Conservation (phyloP, 176 grass and related monocot species). For the Hordeum vulgare region DNA sequence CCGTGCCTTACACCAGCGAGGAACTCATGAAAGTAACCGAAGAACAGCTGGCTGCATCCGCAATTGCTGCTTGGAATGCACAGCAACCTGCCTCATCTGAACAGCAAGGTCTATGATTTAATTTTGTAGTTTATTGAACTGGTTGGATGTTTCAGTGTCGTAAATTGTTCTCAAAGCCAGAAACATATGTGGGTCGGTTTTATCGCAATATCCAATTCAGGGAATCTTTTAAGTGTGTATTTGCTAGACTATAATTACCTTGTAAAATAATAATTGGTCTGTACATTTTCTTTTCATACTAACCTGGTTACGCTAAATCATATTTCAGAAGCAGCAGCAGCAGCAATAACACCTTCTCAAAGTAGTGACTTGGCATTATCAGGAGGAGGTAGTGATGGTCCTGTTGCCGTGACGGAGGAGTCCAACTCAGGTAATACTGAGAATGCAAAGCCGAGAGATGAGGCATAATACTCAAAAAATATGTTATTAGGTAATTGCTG, state of each 20-base stretch:
- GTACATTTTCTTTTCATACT: background rate
- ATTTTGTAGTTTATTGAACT: background rate
- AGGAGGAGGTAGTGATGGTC: conserved; percentile 4
- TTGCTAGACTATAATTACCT: background rate
- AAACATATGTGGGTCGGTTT: background rate
- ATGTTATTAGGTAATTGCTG: too few relatives aligned
- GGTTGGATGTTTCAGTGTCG: background rate
- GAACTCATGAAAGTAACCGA: conserved; percentile 86
- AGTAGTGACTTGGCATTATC: conserved; percentile 2
- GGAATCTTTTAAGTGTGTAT: background rate
- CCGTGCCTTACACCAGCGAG: conserved; percentile 53
- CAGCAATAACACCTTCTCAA: conserved; percentile 23
- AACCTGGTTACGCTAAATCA: background rate
- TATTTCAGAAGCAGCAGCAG: conserved; percentile 30
- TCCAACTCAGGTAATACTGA: conserved; percentile 21
- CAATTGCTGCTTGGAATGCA: conserved; percentile 31
- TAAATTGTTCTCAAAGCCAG: background rate
- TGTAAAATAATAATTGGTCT: too few relatives aligned
- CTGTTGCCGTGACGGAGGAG: background rate
- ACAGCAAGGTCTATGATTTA: conserved; percentile 41
- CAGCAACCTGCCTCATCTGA: conserved; percentile 16
- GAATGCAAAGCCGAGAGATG: conserved; percentile 27
- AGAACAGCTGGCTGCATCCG: conserved; percentile 62
- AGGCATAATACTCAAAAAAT: background rate
- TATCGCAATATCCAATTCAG: background rate